Percentiles rank a stretch among this genome's conserved stretches.
These are phyloP conservation scores for Leishmania tarentolae DNA, from an alignment of 208 protist genomes.

Conservation along the genomic window DNA sequence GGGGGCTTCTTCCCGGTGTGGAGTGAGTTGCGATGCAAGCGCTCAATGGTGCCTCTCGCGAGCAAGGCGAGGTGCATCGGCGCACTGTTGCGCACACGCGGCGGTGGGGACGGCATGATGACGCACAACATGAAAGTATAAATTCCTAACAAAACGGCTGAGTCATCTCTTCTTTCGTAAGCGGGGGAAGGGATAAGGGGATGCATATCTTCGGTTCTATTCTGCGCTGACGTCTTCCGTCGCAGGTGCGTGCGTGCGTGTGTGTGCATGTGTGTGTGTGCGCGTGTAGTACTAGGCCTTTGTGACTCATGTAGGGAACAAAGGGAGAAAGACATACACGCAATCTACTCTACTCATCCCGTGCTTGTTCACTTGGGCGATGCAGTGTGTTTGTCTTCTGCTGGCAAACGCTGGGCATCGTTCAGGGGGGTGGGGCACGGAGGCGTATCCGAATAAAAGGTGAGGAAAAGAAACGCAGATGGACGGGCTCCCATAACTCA, in stretches of 20 bases:
- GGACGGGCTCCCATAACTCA: not conserved
- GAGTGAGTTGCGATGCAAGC: not conserved
- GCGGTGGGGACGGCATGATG: slow-evolving; percentile 5
- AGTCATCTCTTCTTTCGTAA: not conserved
- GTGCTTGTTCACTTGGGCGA: not conserved
- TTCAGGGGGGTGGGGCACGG: not conserved
- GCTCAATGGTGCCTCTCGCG: not conserved
- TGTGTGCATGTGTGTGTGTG: not conserved
- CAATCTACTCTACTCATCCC: not conserved
- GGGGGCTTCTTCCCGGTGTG: not conserved
- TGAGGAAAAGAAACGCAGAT: not conserved
- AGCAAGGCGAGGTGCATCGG: not conserved
- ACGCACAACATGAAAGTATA: slow-evolving; percentile 15
- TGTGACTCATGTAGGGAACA: not conserved
- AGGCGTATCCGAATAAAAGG: not conserved
- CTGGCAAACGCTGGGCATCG: not conserved
- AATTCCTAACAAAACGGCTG: slow-evolving; percentile 56
- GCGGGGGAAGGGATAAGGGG: not conserved
- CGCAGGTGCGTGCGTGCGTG: too few relatives aligned
- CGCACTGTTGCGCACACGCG: not conserved
- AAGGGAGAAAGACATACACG: not conserved
- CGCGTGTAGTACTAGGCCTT: not conserved
- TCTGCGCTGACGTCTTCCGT: not conserved
- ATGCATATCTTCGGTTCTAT: slow-evolving; percentile 22
- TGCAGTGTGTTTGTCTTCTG: not conserved